Evolutionary conservation across 345 rosid species (phyloP).

Genomic region (Dovyalis caffra): DNA sequence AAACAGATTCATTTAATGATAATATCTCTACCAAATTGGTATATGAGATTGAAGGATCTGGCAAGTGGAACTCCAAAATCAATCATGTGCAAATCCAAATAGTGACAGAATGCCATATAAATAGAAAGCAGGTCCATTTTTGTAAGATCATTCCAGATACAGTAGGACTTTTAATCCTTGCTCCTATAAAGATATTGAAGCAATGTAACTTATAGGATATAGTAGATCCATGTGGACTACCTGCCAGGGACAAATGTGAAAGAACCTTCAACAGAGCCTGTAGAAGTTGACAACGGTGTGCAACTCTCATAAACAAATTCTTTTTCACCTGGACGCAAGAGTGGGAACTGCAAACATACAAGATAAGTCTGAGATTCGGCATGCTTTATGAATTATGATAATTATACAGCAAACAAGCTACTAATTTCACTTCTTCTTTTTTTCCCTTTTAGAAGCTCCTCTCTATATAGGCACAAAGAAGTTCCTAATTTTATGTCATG

Average conservation of each 20-base stretch:
- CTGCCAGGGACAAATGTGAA: conserved; percentile 92
- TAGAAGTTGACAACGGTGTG: conserved; percentile 29
- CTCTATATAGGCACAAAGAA: not conserved
- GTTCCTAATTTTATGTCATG: not conserved
- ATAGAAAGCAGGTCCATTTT: not conserved
- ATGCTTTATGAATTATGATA: not conserved
- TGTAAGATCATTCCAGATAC: not conserved
- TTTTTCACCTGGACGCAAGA: conserved; percentile 54
- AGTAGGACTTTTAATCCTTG: not conserved
- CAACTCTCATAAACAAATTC: conserved; percentile 81
- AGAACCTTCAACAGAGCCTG: conserved; percentile 69
- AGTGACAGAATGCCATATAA: not conserved
- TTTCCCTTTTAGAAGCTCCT: not conserved
- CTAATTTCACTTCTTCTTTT: not conserved
- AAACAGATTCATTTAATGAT: not conserved
- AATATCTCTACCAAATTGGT: not conserved
- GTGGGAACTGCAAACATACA: conserved; percentile 53
- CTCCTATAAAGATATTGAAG: not conserved
- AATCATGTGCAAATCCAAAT: too few relatives aligned
- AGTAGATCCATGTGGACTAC: conserved; percentile 26
- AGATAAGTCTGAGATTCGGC: conserved; percentile 8
- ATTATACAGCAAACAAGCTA: not conserved
- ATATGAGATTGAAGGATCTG: not conserved
- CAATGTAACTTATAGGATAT: not conserved
- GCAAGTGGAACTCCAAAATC: not conserved